Evolutionary conservation across 371 early-diverging fungal genomes (phyloP).

Genomic region (Phascolomyces articulosus): DNA sequence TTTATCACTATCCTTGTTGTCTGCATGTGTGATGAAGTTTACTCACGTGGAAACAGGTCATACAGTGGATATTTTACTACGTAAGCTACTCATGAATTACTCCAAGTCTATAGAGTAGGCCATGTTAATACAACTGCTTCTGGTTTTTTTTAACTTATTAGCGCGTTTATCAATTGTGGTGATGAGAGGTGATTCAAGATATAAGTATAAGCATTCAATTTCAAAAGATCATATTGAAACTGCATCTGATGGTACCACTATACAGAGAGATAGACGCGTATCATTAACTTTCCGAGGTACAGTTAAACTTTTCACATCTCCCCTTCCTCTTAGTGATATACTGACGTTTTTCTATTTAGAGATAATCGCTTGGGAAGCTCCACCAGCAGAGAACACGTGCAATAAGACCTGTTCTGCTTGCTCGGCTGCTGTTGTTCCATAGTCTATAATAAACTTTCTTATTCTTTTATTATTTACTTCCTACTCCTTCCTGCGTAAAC

Average conservation of each 20-base stretch:
- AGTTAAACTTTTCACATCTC: neutral
- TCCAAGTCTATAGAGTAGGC: too few relatives aligned
- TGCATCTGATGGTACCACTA: constrained; percentile 18
- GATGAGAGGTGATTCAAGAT: constrained; percentile 67
- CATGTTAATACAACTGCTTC: too few relatives aligned
- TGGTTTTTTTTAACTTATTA: too few relatives aligned
- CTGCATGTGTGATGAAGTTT: constrained; percentile 73
- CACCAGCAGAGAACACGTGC: constrained; percentile 8
- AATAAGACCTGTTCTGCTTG: neutral
- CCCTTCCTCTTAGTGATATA: neutral
- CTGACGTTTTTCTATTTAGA: constrained; percentile 1
- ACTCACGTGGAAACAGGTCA: constrained; percentile 33
- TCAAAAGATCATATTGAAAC: constrained; percentile 64
- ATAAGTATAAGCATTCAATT: constrained; percentile 68
- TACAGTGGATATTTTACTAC: constrained; percentile 41
- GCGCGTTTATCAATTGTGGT: constrained; percentile 68
- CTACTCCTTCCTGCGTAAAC: neutral
- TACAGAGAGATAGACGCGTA: constrained; percentile 43
- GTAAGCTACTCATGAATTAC: constrained; percentile 37
- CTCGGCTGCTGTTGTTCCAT: neutral
- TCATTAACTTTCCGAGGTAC: constrained; percentile 46
- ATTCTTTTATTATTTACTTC: neutral
- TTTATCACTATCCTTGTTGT: constrained; percentile 66
- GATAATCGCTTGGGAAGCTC: constrained; percentile 28
- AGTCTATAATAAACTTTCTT: neutral